Evolutionary conservation across 352 stramenopile genomes (phyloP).

Genomic region (Globisporangium takayamanum): DNA sequence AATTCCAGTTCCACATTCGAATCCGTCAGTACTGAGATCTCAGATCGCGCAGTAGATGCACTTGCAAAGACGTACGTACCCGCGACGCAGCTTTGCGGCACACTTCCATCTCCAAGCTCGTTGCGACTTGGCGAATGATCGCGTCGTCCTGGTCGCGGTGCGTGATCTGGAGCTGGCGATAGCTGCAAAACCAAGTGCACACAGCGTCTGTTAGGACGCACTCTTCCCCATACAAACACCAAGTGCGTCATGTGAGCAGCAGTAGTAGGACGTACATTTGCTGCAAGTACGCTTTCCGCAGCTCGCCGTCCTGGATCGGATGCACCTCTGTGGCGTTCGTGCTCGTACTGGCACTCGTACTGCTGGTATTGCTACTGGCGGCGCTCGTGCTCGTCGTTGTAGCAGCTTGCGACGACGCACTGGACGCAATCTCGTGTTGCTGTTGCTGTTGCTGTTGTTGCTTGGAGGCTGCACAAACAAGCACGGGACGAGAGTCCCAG

Average conservation of each 20-base stretch:
- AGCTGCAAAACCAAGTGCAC: constrained; percentile 24
- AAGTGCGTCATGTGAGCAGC: background rate
- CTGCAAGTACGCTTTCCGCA: constrained; percentile 39
- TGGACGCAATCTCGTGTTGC: background rate
- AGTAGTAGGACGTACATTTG: constrained; percentile 25
- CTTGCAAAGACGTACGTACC: constrained; percentile 19
- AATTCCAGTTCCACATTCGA: constrained; percentile 1
- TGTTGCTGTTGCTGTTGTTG: background rate
- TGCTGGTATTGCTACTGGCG: too few species aligned
- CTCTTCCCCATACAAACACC: background rate
- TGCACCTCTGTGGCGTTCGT: constrained; percentile 12
- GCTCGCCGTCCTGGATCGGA: constrained; percentile 25
- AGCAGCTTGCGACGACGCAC: background rate
- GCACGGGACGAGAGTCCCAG: too few species aligned
- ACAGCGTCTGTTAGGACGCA: constrained; percentile 1
- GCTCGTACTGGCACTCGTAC: background rate
- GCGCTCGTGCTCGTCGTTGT: background rate
- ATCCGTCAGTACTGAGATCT: constrained; percentile 3
- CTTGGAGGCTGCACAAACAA: background rate
- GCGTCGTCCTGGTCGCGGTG: constrained; percentile 49
- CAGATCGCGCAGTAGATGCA: background rate
- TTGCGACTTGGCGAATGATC: constrained; percentile 47
- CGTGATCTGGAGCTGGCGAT: constrained; percentile 53
- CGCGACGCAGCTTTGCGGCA: constrained; percentile 34
- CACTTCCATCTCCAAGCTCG: constrained; percentile 61